phyloP scores from a whole-genome alignment of 495 filamentous ascomycete species.

The Pyrenula massariospora region DNA sequence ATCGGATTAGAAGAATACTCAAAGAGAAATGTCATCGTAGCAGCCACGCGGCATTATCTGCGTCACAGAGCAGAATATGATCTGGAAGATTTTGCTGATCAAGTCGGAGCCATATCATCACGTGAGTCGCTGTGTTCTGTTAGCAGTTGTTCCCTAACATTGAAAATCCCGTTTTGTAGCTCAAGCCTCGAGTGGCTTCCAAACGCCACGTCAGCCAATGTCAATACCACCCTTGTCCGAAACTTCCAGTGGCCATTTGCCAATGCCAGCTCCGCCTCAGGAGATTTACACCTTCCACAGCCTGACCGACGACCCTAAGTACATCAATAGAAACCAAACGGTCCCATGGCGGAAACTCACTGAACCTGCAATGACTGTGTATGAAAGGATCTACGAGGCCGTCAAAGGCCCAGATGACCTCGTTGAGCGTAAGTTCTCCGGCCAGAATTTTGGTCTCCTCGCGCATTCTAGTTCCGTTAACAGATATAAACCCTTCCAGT shows the following conservation, averaged over 20 bases:
- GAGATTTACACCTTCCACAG: neutral
- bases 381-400: neutral
- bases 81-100: neutral
- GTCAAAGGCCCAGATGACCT: neutral
- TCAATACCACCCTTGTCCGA: no score
- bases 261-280: neutral
- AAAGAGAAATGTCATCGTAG: neutral
- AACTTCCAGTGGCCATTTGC: neutral
- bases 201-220: no score
- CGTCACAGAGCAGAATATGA: neutral
- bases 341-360: neutral
- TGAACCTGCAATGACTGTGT: neutral
- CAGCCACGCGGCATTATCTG: conserved; percentile 3
- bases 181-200: no score
- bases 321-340: neutral
- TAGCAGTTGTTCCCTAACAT: no score
- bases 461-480: no score
- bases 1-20: conserved; percentile 5
- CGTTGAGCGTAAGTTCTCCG: neutral
- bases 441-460: neutral
- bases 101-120: neutral
- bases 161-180: no score
- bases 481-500: no score
- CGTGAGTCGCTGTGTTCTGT: no score
- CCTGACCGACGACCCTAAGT: neutral